Evolutionary conservation across 2,329 filamentous ascomycete genomes (phyloP).

Genomic region (Fusarium lateritium): DNA sequence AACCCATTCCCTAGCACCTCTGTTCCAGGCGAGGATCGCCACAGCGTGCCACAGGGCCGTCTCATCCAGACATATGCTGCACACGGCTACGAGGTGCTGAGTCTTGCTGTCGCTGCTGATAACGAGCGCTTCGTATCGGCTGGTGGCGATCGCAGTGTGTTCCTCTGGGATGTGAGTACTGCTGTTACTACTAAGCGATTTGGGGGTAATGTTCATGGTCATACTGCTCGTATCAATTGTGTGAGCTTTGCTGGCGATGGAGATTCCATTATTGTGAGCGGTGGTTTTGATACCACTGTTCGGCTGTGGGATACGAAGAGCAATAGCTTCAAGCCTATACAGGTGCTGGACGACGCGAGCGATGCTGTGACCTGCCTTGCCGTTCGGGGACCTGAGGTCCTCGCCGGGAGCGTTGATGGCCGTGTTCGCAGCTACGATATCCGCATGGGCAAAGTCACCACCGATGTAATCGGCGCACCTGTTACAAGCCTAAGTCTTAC

Average conservation of each 20-base stretch:
- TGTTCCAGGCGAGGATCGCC: constrained; percentile 49
- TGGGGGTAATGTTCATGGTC: constrained; percentile 71
- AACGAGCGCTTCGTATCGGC: constrained; percentile 90
- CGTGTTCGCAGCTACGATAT: constrained; percentile 86
- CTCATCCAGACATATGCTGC: constrained; percentile 91
- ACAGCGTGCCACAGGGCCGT: constrained; percentile 62
- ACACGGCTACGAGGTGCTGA: constrained; percentile 93
- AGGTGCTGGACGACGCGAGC: constrained; percentile 79
- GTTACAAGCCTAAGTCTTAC: constrained; percentile 85
- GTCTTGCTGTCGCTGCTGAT: constrained; percentile 79
- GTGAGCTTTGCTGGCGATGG: constrained; percentile 84
- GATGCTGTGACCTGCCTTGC: constrained; percentile 74
- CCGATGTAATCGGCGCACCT: constrained; percentile 77
- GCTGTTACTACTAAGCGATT: constrained; percentile 85
- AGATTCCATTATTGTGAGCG: constrained; percentile 80
- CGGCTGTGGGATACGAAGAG: constrained; percentile 80
- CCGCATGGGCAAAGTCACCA: constrained; percentile 77
- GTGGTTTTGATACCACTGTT: constrained; percentile 82
- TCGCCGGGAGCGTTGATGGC: constrained; percentile 87
- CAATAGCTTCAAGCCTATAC: constrained; percentile 73
- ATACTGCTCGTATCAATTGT: constrained; percentile 81
- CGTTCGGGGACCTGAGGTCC: constrained; percentile 69
- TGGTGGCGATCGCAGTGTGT: constrained; percentile 91
- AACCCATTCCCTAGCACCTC: constrained; percentile 74
- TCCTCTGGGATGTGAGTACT: constrained; percentile 93